These are phyloP conservation scores for Monosporozyma yasuniensis DNA, from an alignment of 805 yeast genomes.

Conservation along the genomic window DNA sequence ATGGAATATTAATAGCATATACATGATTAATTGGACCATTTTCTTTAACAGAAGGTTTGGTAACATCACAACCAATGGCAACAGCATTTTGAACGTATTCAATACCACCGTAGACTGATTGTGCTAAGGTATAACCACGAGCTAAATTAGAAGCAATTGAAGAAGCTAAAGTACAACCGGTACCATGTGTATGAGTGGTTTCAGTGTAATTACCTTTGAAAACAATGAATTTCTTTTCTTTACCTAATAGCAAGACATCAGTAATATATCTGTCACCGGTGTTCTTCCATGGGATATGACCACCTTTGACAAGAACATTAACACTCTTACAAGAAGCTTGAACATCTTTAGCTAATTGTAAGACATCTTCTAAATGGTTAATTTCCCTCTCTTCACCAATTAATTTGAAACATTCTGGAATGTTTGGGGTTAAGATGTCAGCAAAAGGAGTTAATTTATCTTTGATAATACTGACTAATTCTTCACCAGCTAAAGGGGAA, in stretches of 20 bases:
- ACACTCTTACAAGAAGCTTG: conserved; percentile 35
- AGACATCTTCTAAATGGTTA: conserved; percentile 34
- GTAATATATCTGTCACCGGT: conserved; percentile 32
- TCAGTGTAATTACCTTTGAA: conserved; percentile 39
- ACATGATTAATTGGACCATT: conserved; percentile 75
- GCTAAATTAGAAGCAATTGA: conserved; percentile 73
- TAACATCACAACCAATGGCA: conserved; percentile 33
- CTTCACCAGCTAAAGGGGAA: conserved; percentile 40
- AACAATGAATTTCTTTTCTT: conserved; percentile 30
- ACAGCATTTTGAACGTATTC: conserved; percentile 63
- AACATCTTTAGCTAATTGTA: conserved; percentile 33
- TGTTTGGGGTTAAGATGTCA: conserved; percentile 65
- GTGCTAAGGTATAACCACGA: conserved; percentile 36
- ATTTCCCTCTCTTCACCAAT: conserved; percentile 25
- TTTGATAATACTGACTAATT: conserved; percentile 33
- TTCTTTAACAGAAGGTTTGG: conserved; percentile 35
- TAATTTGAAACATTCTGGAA: conserved; percentile 49
- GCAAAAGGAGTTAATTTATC: conserved; percentile 45
- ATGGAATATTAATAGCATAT: conserved; percentile 31
- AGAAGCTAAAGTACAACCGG: conserved; percentile 83
- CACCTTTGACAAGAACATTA: conserved; percentile 69
- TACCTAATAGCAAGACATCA: conserved; percentile 46
- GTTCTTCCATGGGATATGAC: conserved; percentile 49
- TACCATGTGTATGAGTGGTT: conserved; percentile 68
- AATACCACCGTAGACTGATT: conserved; percentile 49